Percentiles rank a stretch among this genome's conserved stretches.
Conservation (phyloP, 2,329 filamentous ascomycete genomes). For the Colletotrichum sp. region DNA sequence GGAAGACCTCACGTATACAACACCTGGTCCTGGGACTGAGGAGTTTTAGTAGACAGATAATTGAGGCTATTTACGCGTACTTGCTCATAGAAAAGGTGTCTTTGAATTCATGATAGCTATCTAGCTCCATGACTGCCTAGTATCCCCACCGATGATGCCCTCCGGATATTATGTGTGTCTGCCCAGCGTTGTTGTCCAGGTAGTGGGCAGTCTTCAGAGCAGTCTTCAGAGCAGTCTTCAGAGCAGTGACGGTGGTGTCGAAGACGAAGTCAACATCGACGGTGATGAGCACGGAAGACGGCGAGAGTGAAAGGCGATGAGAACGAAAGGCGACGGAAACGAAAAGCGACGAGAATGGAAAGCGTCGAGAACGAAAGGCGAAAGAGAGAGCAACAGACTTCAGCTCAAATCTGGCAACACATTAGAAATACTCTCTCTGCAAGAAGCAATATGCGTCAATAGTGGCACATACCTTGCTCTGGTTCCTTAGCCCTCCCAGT, state of each 20-base stretch:
- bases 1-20: accelerated
- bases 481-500: accelerated
- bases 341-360: accelerated
- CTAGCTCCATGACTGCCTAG: not conserved
- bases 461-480: too few relatives aligned
- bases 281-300: not conserved
- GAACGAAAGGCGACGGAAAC: too few relatives aligned
- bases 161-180: not conserved
- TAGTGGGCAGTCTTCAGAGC: too few relatives aligned
- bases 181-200: accelerated
- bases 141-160: not conserved
- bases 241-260: accelerated
- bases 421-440: accelerated
- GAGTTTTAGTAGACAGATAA: accelerated
- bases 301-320: too few relatives aligned
- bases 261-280: not conserved
- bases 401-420: not conserved
- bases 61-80: not conserved
- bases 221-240: not conserved
- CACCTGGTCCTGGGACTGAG: not conserved
- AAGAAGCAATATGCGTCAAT: not conserved
- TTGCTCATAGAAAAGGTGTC: not conserved
- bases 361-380: not conserved
- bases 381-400: not conserved
- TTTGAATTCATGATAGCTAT: not conserved